Conservation (phyloP, 495 filamentous ascomycete species). For the Penicillium arizonense region DNA sequence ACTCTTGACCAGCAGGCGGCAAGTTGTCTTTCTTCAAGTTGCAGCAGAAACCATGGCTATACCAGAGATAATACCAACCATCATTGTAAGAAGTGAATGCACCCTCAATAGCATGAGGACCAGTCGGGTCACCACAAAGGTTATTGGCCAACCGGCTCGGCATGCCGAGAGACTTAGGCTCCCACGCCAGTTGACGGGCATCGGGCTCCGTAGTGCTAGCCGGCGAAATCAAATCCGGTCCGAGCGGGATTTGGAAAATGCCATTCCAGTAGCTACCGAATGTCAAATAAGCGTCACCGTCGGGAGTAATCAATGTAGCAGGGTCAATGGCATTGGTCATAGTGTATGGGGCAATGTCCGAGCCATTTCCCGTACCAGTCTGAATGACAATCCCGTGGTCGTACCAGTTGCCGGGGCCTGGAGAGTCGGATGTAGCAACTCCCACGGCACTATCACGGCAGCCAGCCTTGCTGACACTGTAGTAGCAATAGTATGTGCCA, state of each 20-base stretch:
- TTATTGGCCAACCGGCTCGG: constrained; percentile 24
- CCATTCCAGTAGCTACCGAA: constrained; percentile 76
- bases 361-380: constrained; percentile 34
- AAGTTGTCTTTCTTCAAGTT: constrained; percentile 44
- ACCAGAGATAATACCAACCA: constrained; percentile 70
- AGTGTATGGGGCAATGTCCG: constrained; percentile 48
- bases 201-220: constrained; percentile 24
- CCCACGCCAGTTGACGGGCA: constrained; percentile 33
- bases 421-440: constrained; percentile 60
- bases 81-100: constrained; percentile 54
- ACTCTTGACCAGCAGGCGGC: constrained; percentile 62
- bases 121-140: constrained; percentile 36
- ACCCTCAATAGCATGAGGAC: constrained; percentile 43
- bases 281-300: constrained; percentile 52
- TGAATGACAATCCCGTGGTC: constrained; percentile 45
- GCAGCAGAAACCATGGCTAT: constrained; percentile 69
- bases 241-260: constrained; percentile 63
- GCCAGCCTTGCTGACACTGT: constrained; percentile 66
- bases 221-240: constrained; percentile 34
- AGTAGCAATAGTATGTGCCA: constrained; percentile 68
- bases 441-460: constrained; percentile 68
- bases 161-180: constrained; percentile 21
- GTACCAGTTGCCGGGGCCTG: constrained; percentile 61
- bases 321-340: constrained; percentile 74
- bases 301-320: constrained; percentile 50